Percentiles rank a stretch among this genome's conserved stretches.
These are phyloP conservation scores for Benincasa hispida DNA, from an alignment of 306 rosid species.

Conservation along the genomic window DNA sequence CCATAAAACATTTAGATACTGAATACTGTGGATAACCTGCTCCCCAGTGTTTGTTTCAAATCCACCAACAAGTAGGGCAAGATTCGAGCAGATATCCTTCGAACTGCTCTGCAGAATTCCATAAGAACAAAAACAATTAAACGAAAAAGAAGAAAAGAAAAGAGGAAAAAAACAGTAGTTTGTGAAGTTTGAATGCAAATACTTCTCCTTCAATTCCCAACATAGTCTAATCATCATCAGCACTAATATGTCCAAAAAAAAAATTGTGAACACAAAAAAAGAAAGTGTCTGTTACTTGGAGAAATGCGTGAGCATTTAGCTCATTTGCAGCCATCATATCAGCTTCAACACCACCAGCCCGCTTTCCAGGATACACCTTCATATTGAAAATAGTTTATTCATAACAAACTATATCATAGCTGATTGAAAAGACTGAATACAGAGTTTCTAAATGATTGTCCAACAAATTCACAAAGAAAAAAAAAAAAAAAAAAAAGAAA, in stretches of 20 bases:
- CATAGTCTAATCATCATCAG: not conserved
- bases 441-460: not conserved
- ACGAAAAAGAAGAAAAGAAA: not conserved
- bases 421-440: not conserved
- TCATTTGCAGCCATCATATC: conserved; percentile 96
- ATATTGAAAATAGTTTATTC: conserved; percentile 7
- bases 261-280: not conserved
- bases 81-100: conserved; percentile 43
- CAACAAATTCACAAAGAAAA: not conserved
- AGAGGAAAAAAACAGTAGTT: not conserved
- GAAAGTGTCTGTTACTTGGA: conserved; percentile 47
- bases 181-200: not conserved
- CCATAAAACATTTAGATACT: conserved; percentile 1
- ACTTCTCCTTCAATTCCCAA: not conserved
- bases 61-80: conserved; percentile 65
- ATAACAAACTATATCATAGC: not conserved
- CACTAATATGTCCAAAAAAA: not conserved
- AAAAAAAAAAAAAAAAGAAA: too few relatives aligned
- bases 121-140: not conserved
- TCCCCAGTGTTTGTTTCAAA: conserved; percentile 91
- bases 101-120: conserved; percentile 42
- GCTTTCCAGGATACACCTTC: conserved; percentile 90
- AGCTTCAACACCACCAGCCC: conserved; percentile 76
- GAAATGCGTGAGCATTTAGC: conserved; percentile 65
- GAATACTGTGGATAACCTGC: conserved; percentile 39